Evolutionary conservation across 192 early-diverging fungal genomes (phyloP).

Genomic region (Coemansia sp.): DNA sequence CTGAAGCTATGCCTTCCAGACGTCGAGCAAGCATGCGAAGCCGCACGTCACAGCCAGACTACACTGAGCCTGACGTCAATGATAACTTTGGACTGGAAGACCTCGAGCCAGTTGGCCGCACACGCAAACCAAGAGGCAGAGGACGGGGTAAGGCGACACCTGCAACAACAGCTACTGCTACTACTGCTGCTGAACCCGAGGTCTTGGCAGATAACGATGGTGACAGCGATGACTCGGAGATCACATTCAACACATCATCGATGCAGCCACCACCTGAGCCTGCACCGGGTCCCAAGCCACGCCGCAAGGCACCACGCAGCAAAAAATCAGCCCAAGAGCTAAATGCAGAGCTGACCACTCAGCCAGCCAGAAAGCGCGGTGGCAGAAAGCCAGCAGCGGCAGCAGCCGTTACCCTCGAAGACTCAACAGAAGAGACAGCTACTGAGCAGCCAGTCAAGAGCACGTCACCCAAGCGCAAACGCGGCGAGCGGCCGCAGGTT

Average conservation of each 20-base stretch:
- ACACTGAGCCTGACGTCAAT: constrained; percentile 27
- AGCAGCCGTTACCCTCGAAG: not conserved
- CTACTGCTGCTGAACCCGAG: not conserved
- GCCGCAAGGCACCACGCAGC: constrained; percentile 4
- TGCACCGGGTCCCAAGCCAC: constrained; percentile 5
- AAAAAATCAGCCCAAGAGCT: constrained; percentile 31
- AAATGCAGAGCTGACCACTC: constrained; percentile 32
- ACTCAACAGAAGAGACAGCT: not conserved
- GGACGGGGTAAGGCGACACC: not conserved
- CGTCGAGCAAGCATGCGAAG: constrained; percentile 12
- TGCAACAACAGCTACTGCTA: not conserved
- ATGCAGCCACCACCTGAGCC: constrained; percentile 9
- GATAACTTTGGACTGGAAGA: constrained; percentile 5
- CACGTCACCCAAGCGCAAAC: constrained; percentile 41
- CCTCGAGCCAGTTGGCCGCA: not conserved
- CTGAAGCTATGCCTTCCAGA: not conserved
- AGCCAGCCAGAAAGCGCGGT: constrained; percentile 33
- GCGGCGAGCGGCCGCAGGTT: not conserved
- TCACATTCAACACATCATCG: constrained; percentile 35
- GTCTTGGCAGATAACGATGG: constrained; percentile 1
- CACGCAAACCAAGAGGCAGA: not conserved
- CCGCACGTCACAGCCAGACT: constrained; percentile 17
- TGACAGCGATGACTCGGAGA: constrained; percentile 50
- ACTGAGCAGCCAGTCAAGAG: not conserved
- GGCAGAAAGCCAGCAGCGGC: not conserved